These are phyloP conservation scores for Jaenimonas drosophilae DNA, from an alignment of 208 protist genomes.

Conservation along the genomic window DNA sequence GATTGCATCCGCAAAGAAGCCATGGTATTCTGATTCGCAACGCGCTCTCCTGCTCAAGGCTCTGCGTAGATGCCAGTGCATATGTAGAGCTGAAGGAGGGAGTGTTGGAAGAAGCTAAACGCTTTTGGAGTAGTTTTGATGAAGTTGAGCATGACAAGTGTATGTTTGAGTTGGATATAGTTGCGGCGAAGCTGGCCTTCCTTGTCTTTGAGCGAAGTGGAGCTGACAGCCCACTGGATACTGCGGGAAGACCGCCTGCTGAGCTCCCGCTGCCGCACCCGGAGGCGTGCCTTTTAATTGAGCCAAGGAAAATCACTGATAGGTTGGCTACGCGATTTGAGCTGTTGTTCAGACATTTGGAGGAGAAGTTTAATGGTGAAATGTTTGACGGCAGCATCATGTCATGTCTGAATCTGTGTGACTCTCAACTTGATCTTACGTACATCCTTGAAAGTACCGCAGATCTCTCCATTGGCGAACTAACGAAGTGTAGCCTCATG, in stretches of 20 bases:
- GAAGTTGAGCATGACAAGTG: background rate
- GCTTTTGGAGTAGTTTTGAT: conserved; percentile 31
- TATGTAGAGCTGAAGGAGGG: conserved; percentile 35
- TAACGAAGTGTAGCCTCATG: too few species aligned
- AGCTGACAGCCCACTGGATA: too few species aligned
- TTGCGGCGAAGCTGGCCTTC: background rate
- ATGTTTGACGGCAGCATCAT: conserved; percentile 64
- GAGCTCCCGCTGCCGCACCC: conserved; percentile 3
- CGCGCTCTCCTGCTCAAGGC: conserved; percentile 44
- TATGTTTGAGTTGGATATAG: background rate
- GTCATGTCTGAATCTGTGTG: conserved; percentile 25
- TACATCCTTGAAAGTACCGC: too few species aligned
- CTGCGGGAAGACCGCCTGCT: too few species aligned
- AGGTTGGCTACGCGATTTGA: conserved; percentile 6
- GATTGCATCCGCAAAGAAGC: too few species aligned
- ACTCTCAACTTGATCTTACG: too few species aligned
- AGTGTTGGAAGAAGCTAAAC: conserved; percentile 13
- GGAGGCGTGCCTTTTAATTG: conserved; percentile 1
- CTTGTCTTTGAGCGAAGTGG: background rate
- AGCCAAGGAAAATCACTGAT: conserved; percentile 1
- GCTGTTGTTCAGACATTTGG: conserved; percentile 45
- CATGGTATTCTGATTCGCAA: conserved; percentile 33
- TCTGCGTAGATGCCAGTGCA: conserved; percentile 34
- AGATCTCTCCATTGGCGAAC: too few species aligned
- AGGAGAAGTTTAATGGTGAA: conserved; percentile 43